These are phyloP conservation scores for Aspergillus puulaauensis DNA, from an alignment of 2,329 filamentous ascomycete genomes.

Conservation along the genomic window DNA sequence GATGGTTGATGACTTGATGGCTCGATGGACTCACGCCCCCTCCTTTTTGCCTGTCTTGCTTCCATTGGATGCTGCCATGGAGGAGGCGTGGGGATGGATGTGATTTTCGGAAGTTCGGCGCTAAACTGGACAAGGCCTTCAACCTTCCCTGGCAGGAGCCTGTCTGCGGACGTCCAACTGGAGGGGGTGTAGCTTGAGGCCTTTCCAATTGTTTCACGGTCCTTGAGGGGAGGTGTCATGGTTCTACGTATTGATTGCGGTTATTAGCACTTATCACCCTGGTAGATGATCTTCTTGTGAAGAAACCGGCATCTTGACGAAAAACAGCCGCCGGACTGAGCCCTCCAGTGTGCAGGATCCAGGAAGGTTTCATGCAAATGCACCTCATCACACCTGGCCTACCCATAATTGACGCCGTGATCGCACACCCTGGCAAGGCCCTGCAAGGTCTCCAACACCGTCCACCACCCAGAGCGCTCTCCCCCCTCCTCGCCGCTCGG, in stretches of 20 bases:
- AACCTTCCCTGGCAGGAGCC: no score
- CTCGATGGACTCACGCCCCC: slow-evolving; percentile 3
- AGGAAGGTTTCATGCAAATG: slow-evolving; percentile 14
- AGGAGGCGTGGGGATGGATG: slow-evolving; percentile 13
- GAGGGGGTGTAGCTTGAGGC: not conserved
- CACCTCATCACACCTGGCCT: slow-evolving; percentile 15
- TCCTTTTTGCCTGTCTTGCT: not conserved
- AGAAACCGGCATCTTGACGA: not conserved
- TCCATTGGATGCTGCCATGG: slow-evolving; percentile 6
- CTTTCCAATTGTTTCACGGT: not conserved
- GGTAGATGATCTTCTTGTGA: not conserved
- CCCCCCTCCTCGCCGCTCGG: not conserved
- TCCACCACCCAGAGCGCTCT: not conserved
- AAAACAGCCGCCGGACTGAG: slow-evolving; percentile 8
- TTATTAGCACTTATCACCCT: not conserved
- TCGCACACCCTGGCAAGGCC: slow-evolving; percentile 4
- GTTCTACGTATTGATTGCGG: not conserved
- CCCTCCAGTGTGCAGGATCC: slow-evolving; percentile 8
- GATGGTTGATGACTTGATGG: not conserved
- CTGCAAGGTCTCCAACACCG: not conserved
- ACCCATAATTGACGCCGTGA: slow-evolving; percentile 17
- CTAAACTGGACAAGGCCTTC: not conserved
- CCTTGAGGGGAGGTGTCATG: no score
- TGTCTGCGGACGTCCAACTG: no score
- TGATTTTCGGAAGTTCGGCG: slow-evolving; percentile 1